Evolutionary conservation across 2,329 filamentous ascomycete species (phyloP).

Genomic region (Ophiostoma tasmaniense): DNA sequence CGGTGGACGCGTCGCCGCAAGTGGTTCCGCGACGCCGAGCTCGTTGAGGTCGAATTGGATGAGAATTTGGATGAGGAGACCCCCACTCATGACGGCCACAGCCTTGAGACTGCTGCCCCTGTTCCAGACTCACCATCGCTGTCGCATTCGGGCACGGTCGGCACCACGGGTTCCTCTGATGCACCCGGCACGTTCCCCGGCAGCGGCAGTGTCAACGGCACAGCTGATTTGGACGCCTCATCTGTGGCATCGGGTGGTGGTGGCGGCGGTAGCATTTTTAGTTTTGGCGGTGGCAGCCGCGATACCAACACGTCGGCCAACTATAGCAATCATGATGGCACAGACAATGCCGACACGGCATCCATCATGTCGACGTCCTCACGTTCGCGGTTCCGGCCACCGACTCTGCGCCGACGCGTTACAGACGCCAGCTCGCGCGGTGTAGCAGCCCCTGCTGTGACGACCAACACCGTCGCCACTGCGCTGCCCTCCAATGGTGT

Average conservation of each 20-base stretch:
- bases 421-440: conserved; percentile 20
- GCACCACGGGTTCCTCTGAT: conserved; percentile 7
- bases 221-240: conserved; percentile 11
- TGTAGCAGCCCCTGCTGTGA: conserved; percentile 12
- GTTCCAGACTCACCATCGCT: conserved; percentile 14
- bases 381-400: conserved; percentile 30
- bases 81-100: conserved; percentile 29
- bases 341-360: conserved; percentile 33
- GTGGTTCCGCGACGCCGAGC: conserved; percentile 93
- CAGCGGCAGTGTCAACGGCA: conserved; percentile 4
- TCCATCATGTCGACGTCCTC: conserved; percentile 44
- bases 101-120: conserved; percentile 6
- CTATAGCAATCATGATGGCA: not conserved
- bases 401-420: conserved; percentile 33
- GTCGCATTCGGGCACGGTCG: conserved; percentile 12
- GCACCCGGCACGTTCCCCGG: not conserved
- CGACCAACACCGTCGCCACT: conserved; percentile 10
- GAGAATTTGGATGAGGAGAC: conserved; percentile 22
- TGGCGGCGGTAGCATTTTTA: not conserved
- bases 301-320: not conserved
- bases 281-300: conserved; percentile 16
- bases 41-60: conserved; percentile 60
- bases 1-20: conserved; percentile 88
- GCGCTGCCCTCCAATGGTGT: conserved; percentile 19
- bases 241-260: conserved; percentile 6